Evolutionary conservation across 208 protist species (phyloP).

Genomic region (Angomonas deanei): DNA sequence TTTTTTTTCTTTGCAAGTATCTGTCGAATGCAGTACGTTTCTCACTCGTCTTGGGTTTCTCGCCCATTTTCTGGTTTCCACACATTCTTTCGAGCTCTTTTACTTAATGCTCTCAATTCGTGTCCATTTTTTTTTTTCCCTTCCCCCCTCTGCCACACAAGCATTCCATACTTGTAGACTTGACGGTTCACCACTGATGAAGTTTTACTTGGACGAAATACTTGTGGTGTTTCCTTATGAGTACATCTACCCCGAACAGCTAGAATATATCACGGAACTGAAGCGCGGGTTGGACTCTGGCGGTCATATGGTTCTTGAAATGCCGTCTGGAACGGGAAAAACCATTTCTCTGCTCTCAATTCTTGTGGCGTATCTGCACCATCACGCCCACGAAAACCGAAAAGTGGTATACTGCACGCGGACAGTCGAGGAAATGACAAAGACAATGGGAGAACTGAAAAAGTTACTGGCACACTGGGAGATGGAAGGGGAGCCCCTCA

Average conservation of each 20-base stretch:
- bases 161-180: not conserved
- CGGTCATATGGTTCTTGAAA: constrained; percentile 97
- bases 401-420: constrained; percentile 99
- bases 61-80: not conserved
- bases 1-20: not conserved
- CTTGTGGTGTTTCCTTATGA: constrained; percentile 98
- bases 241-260: constrained; percentile 99
- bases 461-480: constrained; percentile 81
- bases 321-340: constrained; percentile 99
- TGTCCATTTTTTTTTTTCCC: constrained; percentile 5
- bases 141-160: not conserved
- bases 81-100: not conserved
- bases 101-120: not conserved
- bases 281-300: constrained; percentile 92
- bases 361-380: constrained; percentile 92
- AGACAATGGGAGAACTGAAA: constrained; percentile 94
- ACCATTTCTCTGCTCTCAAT: constrained; percentile 98
- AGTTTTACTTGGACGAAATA: constrained; percentile 96
- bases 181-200: constrained; percentile 68
- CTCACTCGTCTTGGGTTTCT: constrained; percentile 1
- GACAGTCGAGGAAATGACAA: constrained; percentile 98
- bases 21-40: not conserved
- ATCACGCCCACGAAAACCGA: constrained; percentile 87
- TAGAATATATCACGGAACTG: constrained; percentile 97
- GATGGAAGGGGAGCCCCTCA: constrained; percentile 35